Percentiles rank a stretch among this genome's conserved stretches.
Evolutionary conservation across 768 basidiomycete genomes (phyloP).

Genomic region (Glaciozyma martinii): DNA sequence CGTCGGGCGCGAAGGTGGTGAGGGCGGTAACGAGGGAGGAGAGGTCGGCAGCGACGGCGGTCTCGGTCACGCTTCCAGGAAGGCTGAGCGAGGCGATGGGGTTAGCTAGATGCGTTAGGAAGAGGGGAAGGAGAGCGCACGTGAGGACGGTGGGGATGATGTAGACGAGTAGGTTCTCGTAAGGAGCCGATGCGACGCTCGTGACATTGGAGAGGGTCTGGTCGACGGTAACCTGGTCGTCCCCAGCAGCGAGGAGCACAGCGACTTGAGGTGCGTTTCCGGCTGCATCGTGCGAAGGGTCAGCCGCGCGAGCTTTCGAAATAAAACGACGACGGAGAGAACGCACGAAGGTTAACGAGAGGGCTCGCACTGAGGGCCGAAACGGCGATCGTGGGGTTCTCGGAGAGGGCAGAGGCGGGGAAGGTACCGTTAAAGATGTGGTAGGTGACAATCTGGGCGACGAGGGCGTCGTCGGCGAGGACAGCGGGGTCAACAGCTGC

Average conservation of each 20-base stretch:
- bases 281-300: not conserved
- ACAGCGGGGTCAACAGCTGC: too few relatives aligned
- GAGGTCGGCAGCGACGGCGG: slow-evolving; percentile 31
- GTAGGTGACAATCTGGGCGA: not conserved
- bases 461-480: not conserved
- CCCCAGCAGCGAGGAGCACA: not conserved
- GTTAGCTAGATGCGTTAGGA: not conserved
- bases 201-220: not conserved
- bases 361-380: not conserved
- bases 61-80: not conserved
- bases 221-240: not conserved
- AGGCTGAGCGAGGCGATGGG: not conserved
- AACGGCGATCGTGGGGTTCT: not conserved
- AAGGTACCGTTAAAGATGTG: not conserved
- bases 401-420: not conserved
- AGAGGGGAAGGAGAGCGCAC: not conserved
- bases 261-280: not conserved
- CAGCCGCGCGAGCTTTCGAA: too few relatives aligned
- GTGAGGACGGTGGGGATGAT: not conserved
- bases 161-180: not conserved
- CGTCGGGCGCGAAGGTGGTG: too few relatives aligned
- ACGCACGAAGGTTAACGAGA: not conserved
- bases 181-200: not conserved
- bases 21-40: slow-evolving; percentile 25
- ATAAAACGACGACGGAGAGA: not conserved